These are phyloP conservation scores for Angomonas deanei DNA, from an alignment of 208 protist genomes.

Conservation along the genomic window DNA sequence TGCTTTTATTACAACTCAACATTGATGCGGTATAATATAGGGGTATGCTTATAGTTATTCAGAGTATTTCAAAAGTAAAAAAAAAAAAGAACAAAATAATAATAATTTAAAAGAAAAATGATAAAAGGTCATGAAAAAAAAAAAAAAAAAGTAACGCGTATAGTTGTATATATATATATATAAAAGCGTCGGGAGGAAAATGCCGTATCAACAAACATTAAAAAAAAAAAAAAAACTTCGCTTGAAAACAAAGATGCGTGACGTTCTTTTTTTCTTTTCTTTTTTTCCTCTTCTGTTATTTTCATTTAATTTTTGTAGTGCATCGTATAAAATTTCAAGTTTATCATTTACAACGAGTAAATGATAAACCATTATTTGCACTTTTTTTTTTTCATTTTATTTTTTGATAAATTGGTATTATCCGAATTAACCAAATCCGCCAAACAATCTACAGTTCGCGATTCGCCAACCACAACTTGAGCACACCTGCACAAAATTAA, in stretches of 20 bases:
- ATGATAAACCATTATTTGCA: neutral
- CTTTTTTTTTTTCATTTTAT: constrained; percentile 4
- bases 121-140: neutral
- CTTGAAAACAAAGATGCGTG: neutral
- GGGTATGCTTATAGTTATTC: too few species aligned
- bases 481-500: too few species aligned
- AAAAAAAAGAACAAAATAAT: constrained; percentile 1
- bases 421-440: too few species aligned
- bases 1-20: too few species aligned
- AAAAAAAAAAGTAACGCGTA: constrained; percentile 4
- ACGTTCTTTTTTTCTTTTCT: neutral
- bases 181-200: too few species aligned
- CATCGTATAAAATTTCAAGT: neutral
- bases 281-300: neutral
- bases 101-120: constrained; percentile 8
- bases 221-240: constrained; percentile 9
- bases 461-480: too few species aligned
- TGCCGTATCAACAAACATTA: constrained; percentile 5
- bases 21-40: too few species aligned
- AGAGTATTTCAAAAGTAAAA: constrained; percentile 1
- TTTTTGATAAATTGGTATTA: neutral
- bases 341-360: neutral
- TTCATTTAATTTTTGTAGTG: neutral
- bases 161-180: constrained; percentile 17
- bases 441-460: too few species aligned